These are phyloP conservation scores for Diaporthe humulicola DNA, from an alignment of 2,329 filamentous ascomycete genomes.

Conservation along the genomic window DNA sequence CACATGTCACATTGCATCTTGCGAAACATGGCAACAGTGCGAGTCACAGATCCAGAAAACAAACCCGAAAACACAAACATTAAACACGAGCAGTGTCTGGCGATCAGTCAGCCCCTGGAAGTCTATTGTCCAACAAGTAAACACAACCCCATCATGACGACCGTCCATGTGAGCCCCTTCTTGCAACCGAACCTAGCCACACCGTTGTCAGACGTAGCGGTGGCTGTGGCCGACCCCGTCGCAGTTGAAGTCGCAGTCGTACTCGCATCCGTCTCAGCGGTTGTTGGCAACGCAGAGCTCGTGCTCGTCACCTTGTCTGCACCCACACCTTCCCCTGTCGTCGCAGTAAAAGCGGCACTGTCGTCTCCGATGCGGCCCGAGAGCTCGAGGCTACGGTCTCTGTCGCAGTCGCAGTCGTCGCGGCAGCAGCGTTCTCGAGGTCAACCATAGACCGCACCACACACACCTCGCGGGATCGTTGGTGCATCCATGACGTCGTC, in stretches of 20 bases:
- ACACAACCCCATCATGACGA: constrained; percentile 4
- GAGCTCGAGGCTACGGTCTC: not conserved
- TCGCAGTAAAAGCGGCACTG: not conserved
- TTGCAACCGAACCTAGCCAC: not conserved
- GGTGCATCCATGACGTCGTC: constrained; percentile 48
- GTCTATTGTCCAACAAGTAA: constrained; percentile 1
- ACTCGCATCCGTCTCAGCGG: not conserved
- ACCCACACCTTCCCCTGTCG: not conserved
- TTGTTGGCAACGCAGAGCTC: not conserved
- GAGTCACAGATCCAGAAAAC: not conserved
- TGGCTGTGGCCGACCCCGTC: not conserved
- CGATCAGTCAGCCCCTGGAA: constrained; percentile 11
- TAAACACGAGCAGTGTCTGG: constrained; percentile 1
- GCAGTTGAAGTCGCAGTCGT: not conserved
- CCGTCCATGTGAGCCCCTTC: not conserved
- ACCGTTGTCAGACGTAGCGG: not conserved
- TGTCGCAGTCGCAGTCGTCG: constrained; percentile 2
- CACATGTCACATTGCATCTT: not conserved
- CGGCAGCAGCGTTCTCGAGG: not conserved
- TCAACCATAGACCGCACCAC: constrained; percentile 22
- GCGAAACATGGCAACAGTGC: constrained; percentile 13
- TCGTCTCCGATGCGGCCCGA: not conserved
- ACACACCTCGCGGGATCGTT: constrained; percentile 43
- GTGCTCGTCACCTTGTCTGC: not conserved
- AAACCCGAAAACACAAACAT: not conserved